These are phyloP conservation scores for Sistotremastrum niveocremeum DNA, from an alignment of 768 basidiomycete genomes.

Conservation along the genomic window DNA sequence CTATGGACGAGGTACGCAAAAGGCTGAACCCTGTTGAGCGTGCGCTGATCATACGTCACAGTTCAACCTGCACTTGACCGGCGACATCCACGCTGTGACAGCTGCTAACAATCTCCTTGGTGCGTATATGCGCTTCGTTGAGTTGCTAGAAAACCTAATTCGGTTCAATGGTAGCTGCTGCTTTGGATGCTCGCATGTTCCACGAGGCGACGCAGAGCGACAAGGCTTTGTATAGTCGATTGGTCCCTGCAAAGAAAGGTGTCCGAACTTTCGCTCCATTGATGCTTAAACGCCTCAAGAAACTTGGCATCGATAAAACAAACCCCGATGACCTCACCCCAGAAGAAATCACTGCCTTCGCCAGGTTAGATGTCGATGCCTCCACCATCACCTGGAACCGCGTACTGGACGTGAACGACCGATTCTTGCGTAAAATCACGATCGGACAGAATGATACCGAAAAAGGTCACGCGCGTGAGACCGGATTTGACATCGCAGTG, in stretches of 20 bases:
- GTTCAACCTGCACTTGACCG: slow-evolving; percentile 94
- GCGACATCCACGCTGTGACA: slow-evolving; percentile 95
- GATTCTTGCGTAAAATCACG: slow-evolving; percentile 88
- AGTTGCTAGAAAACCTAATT: slow-evolving; percentile 1
- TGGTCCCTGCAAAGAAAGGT: slow-evolving; percentile 89
- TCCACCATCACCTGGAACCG: slow-evolving; percentile 96
- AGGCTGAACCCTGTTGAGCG: neutral
- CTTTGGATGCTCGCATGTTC: slow-evolving; percentile 93
- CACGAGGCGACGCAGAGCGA: slow-evolving; percentile 93
- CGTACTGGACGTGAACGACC: slow-evolving; percentile 92
- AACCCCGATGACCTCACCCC: slow-evolving; percentile 84
- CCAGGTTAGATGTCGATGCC: slow-evolving; percentile 82
- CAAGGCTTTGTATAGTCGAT: slow-evolving; percentile 85
- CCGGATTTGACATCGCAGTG: slow-evolving; percentile 95
- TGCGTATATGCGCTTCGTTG: slow-evolving; percentile 17
- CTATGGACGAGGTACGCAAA: slow-evolving; percentile 81
- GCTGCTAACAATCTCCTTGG: slow-evolving; percentile 95
- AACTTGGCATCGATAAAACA: slow-evolving; percentile 91
- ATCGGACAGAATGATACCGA: slow-evolving; percentile 87
- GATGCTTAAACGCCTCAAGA: slow-evolving; percentile 91
- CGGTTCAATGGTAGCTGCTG: slow-evolving; percentile 50
- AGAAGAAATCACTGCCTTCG: slow-evolving; percentile 83
- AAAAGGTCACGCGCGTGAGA: slow-evolving; percentile 73
- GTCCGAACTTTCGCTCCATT: slow-evolving; percentile 89
- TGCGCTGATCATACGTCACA: slow-evolving; percentile 15